Evolutionary conservation across 164 flowering plant genomes (phyloP).

Genomic region (Umbellularia californica): DNA sequence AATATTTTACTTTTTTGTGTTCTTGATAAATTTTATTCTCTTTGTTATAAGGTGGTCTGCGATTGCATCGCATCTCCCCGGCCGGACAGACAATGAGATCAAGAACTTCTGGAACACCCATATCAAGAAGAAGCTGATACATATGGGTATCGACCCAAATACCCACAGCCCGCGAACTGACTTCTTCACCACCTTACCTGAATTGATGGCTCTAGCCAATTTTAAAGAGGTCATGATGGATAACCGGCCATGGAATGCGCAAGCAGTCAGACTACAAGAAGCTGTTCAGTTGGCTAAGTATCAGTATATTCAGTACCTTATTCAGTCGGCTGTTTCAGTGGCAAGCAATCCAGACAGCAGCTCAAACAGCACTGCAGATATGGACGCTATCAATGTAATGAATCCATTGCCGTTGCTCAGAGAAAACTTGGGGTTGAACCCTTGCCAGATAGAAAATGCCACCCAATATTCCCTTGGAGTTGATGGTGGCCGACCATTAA

Average conservation of each 20-base stretch:
- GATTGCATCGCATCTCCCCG: conserved; percentile 69
- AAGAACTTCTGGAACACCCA: conserved; percentile 87
- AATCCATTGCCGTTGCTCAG: neutral
- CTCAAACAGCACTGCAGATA: conserved; percentile 22
- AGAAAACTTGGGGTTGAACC: neutral
- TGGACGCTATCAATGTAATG: conserved; percentile 32
- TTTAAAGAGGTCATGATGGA: conserved; percentile 46
- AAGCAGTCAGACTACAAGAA: conserved; percentile 54
- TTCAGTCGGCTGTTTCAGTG: conserved; percentile 33
- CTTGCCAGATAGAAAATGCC: conserved; percentile 1
- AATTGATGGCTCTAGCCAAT: conserved; percentile 61
- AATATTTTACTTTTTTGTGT: neutral
- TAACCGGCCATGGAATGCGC: conserved; percentile 40
- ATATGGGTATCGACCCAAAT: conserved; percentile 77
- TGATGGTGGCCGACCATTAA: neutral
- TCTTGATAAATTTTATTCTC: neutral
- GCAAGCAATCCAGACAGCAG: conserved; percentile 7
- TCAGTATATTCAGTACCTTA: conserved; percentile 57
- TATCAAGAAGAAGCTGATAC: conserved; percentile 71
- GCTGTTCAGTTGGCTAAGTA: conserved; percentile 51
- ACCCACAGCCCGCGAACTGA: conserved; percentile 72
- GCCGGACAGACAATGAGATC: conserved; percentile 77
- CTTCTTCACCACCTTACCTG: conserved; percentile 57
- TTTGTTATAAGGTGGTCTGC: conserved; percentile 61
- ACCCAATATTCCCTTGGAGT: neutral